Evolutionary conservation across 2,329 filamentous ascomycete species (phyloP).

Genomic region (Pseudogymnoascus sp.): DNA sequence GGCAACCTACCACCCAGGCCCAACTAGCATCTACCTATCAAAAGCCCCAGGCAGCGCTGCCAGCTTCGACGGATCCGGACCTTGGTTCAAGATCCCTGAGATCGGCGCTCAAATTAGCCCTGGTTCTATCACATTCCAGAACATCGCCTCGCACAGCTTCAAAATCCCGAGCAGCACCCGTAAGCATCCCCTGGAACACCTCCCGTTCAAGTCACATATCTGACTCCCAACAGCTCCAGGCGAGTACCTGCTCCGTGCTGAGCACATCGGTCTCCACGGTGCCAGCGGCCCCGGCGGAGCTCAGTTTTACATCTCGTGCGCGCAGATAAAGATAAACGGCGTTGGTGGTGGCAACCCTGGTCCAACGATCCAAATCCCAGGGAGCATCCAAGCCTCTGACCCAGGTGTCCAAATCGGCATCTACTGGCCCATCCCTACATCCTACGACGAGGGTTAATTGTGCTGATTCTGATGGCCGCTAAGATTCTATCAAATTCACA

Average conservation of each 20-base stretch:
- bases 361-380: slow-evolving; percentile 22
- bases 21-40: slow-evolving; percentile 37
- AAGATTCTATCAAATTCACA: too few species aligned
- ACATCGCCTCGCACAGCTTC: neutral
- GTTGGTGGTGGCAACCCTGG: slow-evolving; percentile 18
- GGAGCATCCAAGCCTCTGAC: slow-evolving; percentile 21
- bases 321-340: slow-evolving; percentile 23
- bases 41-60: slow-evolving; percentile 37
- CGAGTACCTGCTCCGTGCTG: slow-evolving; percentile 21
- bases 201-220: neutral
- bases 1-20: slow-evolving; percentile 40
- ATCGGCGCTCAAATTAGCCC: neutral
- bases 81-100: slow-evolving; percentile 35
- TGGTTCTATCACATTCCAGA: neutral
- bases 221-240: neutral
- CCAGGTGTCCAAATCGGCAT: slow-evolving; percentile 20
- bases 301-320: slow-evolving; percentile 28
- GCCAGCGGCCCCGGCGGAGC: slow-evolving; percentile 27
- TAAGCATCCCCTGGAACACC: neutral
- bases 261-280: slow-evolving; percentile 30
- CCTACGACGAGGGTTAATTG: slow-evolving; percentile 29
- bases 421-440: neutral
- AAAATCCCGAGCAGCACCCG: neutral
- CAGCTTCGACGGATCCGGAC: slow-evolving; percentile 39
- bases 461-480: neutral